phyloP scores from a whole-genome alignment of 75 land plant genomes.

The Picea sitchensis region DNA sequence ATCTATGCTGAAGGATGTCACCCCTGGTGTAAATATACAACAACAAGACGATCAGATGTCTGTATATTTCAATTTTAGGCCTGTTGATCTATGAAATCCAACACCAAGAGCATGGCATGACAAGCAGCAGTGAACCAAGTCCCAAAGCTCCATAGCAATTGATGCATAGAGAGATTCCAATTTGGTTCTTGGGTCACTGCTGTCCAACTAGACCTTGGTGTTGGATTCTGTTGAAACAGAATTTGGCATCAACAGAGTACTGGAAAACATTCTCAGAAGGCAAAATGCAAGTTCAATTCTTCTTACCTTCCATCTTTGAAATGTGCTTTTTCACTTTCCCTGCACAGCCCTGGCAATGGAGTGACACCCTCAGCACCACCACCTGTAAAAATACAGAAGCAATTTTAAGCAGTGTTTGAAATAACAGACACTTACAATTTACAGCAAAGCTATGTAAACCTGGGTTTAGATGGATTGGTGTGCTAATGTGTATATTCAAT shows the following conservation, averaged over 20 bases:
- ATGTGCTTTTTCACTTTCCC: slow-evolving; percentile 36
- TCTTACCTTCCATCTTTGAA: slow-evolving; percentile 29
- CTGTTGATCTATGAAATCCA: too few relatives aligned
- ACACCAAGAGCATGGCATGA: too few relatives aligned
- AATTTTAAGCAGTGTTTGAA: neutral
- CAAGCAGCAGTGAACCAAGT: too few relatives aligned
- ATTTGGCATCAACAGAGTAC: too few relatives aligned
- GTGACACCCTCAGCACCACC: slow-evolving; percentile 28
- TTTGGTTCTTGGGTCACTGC: too few relatives aligned
- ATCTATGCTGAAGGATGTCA: slow-evolving; percentile 55
- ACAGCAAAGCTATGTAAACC: neutral
- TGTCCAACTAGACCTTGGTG: too few relatives aligned
- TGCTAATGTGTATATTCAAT: neutral
- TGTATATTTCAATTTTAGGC: too few relatives aligned
- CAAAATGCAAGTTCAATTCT: neutral
- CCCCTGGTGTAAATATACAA: slow-evolving; percentile 28
- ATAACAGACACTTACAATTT: neutral
- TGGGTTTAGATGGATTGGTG: neutral
- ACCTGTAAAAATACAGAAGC: slow-evolving; percentile 13
- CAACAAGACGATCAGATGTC: neutral
- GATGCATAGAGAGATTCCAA: too few relatives aligned
- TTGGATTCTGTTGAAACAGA: too few relatives aligned
- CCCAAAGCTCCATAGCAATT: too few relatives aligned
- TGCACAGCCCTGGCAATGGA: slow-evolving; percentile 45
- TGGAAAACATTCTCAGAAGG: neutral